These are phyloP conservation scores for Alternaria sp. DNA, from an alignment of 2,329 filamentous ascomycete species.

Conservation along the genomic window DNA sequence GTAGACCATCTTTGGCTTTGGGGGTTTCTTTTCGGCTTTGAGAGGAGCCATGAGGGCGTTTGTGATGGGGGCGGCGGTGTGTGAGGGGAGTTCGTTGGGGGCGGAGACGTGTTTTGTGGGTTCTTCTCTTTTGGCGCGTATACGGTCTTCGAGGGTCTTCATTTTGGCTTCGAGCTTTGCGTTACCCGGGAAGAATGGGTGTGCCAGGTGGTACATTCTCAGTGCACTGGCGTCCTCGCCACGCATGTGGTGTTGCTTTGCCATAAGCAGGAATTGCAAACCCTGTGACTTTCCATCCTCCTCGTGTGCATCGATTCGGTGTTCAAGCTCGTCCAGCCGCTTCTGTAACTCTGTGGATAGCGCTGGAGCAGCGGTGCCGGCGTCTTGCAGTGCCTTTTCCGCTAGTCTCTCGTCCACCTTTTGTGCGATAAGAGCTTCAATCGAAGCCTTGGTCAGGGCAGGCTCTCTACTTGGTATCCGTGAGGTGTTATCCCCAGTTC, in stretches of 20 bases:
- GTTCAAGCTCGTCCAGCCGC: constrained; percentile 83
- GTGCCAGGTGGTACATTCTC: constrained; percentile 83
- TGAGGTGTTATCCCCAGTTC: constrained; percentile 48
- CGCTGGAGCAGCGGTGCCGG: constrained; percentile 56
- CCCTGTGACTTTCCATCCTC: constrained; percentile 83
- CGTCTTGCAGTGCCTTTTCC: constrained; percentile 70
- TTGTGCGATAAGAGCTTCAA: constrained; percentile 90
- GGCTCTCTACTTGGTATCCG: constrained; percentile 40
- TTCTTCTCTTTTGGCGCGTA: constrained; percentile 54
- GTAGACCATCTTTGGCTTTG: constrained; percentile 26
- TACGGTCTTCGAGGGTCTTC: constrained; percentile 60
- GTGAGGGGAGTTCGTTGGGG: constrained; percentile 29
- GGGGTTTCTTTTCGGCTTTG: constrained; percentile 35
- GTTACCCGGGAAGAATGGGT: constrained; percentile 86
- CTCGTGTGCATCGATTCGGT: constrained; percentile 74
- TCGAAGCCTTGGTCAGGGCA: constrained; percentile 68
- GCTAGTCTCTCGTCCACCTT: constrained; percentile 91
- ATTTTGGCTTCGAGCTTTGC: constrained; percentile 73
- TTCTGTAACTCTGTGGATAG: constrained; percentile 81
- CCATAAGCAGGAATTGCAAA: constrained; percentile 85
- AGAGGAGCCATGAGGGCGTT: constrained; percentile 51
- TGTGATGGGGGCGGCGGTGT: constrained; percentile 27
- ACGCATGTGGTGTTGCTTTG: constrained; percentile 85
- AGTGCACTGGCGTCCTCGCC: constrained; percentile 81
- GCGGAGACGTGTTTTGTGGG: constrained; percentile 29